Conservation (phyloP, 495 filamentous ascomycete species). For the Xylaria venustula region DNA sequence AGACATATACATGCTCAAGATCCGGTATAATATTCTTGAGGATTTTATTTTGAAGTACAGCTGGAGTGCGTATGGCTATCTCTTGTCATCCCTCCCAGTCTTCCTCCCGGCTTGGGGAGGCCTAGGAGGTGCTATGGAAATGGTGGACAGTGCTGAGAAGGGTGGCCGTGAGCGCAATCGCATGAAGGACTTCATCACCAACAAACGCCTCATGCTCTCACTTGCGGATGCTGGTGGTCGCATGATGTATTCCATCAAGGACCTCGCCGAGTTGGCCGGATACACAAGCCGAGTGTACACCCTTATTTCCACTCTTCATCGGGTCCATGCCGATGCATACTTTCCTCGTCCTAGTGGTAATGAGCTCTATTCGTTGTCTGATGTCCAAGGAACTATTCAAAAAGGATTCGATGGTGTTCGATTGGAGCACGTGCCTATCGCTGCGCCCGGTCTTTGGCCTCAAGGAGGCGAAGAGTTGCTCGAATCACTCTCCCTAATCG, state of each 20-base stretch:
- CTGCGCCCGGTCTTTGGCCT: conserved; percentile 80
- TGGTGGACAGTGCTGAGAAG: conserved; percentile 43
- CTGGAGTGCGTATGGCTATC: conserved; percentile 96
- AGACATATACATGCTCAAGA: conserved; percentile 91
- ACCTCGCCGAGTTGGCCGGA: conserved; percentile 92
- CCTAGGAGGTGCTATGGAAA: conserved; percentile 67
- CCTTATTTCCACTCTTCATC: conserved; percentile 88
- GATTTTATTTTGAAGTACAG: conserved; percentile 98
- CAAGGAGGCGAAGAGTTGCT: conserved; percentile 88
- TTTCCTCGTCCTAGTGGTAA: conserved; percentile 64
- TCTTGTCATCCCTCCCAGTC: conserved; percentile 86
- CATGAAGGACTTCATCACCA: conserved; percentile 99
- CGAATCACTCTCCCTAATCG: conserved; percentile 80
- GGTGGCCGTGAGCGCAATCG: conserved; percentile 70
- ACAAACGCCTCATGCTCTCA: conserved; percentile 97
- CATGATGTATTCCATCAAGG: conserved; percentile 99
- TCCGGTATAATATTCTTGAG: conserved; percentile 97
- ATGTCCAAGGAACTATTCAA: conserved; percentile 89
- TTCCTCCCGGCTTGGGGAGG: conserved; percentile 97
- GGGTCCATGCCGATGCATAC: conserved; percentile 89
- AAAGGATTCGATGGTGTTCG: conserved; percentile 93
- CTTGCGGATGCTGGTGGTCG: conserved; percentile 93
- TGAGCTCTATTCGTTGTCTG: conserved; percentile 82
- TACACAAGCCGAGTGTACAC: conserved; percentile 95
- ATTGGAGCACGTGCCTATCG: conserved; percentile 89